Evolutionary conservation across 2,329 filamentous ascomycete species (phyloP).

Genomic region (Chaetomium sp.): DNA sequence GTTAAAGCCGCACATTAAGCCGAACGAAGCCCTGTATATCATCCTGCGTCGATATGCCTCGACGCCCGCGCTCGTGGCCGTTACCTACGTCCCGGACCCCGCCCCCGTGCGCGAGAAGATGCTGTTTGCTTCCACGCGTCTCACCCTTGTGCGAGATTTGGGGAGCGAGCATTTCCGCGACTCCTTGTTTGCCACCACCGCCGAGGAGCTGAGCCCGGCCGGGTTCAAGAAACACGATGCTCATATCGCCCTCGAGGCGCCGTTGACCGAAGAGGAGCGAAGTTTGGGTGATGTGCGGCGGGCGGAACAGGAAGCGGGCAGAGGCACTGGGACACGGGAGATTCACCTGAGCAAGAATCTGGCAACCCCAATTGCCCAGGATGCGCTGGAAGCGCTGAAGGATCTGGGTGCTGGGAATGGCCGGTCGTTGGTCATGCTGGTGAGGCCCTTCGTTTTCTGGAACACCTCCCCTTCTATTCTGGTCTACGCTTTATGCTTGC

Average conservation of each 20-base stretch:
- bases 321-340: constrained; percentile 56
- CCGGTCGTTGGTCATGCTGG: constrained; percentile 57
- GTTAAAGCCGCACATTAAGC: constrained; percentile 57
- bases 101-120: constrained; percentile 81
- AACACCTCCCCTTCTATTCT: too few relatives aligned
- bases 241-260: constrained; percentile 58
- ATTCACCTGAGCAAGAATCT: constrained; percentile 53
- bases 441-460: constrained; percentile 30
- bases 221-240: constrained; percentile 69
- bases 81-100: constrained; percentile 73
- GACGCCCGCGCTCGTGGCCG: constrained; percentile 55
- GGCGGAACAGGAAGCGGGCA: constrained; percentile 66
- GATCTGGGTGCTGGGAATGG: constrained; percentile 47
- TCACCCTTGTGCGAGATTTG: constrained; percentile 69
- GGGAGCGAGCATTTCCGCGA: constrained; percentile 74
- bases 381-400: constrained; percentile 58
- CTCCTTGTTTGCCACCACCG: constrained; percentile 64
- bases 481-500: constrained; percentile 9
- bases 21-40: constrained; percentile 64
- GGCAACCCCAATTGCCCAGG: constrained; percentile 53
- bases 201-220: constrained; percentile 59
- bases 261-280: constrained; percentile 72
- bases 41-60: constrained; percentile 62
- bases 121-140: constrained; percentile 71
- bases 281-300: constrained; percentile 65